A percentile compares a stretch with the other conserved stretches of the same genome.
Evolutionary conservation across 441 rosid species (phyloP).

Genomic region (Mallotus japonicus): DNA sequence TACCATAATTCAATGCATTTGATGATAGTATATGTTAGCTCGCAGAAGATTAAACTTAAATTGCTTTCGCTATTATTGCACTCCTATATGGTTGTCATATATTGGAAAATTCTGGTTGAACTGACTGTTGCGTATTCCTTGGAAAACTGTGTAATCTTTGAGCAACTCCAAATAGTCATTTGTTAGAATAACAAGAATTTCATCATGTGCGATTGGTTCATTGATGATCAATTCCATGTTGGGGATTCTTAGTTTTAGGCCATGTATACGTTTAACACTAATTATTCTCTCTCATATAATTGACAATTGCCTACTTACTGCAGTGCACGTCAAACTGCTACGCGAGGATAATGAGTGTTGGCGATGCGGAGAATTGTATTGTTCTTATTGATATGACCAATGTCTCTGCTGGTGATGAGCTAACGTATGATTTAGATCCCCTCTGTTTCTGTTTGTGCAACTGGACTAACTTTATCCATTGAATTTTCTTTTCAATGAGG

Average conservation of each 20-base stretch:
- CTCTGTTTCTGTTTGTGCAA: slow-evolving; percentile 6
- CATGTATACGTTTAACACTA: no score
- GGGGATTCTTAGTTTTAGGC: neutral
- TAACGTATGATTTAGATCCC: slow-evolving; percentile 52
- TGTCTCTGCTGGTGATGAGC: slow-evolving; percentile 75
- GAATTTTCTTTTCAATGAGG: neutral
- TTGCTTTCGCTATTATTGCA: neutral
- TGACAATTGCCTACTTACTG: slow-evolving; percentile 21
- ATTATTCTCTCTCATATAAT: neutral
- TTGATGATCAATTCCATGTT: neutral
- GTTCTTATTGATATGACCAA: slow-evolving; percentile 79
- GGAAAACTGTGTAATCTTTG: neutral
- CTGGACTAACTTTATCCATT: neutral
- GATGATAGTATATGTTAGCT: neutral
- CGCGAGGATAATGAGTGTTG: slow-evolving; percentile 79
- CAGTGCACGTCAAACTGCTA: slow-evolving; percentile 97
- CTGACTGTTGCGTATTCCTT: neutral
- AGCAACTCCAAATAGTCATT: neutral
- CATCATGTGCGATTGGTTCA: no score
- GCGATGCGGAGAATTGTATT: slow-evolving; percentile 67
- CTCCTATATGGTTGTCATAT: neutral
- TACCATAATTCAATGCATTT: neutral
- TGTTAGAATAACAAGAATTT: slow-evolving; percentile 7
- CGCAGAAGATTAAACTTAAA: neutral
- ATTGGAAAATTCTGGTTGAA: neutral